These are phyloP conservation scores for Aspergillus phoenicis DNA, from an alignment of 2,329 filamentous ascomycete species.

Conservation along the genomic window DNA sequence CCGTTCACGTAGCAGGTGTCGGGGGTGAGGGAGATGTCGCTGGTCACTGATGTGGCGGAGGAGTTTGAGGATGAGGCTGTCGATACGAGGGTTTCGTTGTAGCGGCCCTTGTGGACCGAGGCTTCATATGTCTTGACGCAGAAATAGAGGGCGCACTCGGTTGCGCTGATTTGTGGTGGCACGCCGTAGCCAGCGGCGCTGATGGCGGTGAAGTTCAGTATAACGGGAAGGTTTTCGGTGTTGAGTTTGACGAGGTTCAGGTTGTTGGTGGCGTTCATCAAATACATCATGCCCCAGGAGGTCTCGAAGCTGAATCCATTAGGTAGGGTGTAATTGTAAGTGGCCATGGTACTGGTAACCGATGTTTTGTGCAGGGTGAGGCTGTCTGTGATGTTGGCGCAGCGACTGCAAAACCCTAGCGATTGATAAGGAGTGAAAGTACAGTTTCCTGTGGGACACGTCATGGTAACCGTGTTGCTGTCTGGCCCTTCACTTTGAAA, in stretches of 20 bases:
- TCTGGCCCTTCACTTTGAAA: conserved; percentile 24
- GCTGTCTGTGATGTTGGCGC: conserved; percentile 24
- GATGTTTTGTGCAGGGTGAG: conserved; percentile 9
- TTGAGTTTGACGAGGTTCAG: conserved; percentile 20
- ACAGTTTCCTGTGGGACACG: conserved; percentile 39
- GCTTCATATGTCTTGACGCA: conserved; percentile 28
- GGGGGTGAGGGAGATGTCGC: conserved; percentile 17
- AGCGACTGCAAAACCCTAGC: conserved; percentile 32
- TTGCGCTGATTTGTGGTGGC: conserved; percentile 21
- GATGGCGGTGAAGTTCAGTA: conserved; percentile 29
- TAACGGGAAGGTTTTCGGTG: conserved; percentile 12
- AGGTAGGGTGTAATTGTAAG: conserved; percentile 24
- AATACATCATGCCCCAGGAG: conserved; percentile 15
- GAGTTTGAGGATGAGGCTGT: conserved; percentile 18
- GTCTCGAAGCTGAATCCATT: conserved; percentile 24
- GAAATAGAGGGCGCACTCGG: conserved; percentile 29
- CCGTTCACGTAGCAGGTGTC: conserved; percentile 28
- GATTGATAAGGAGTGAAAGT: conserved; percentile 35
- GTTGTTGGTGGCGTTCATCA: conserved; percentile 25
- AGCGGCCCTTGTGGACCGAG: conserved; percentile 19
- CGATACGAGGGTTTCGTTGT: conserved; percentile 19
- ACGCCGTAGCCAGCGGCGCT: conserved; percentile 20
- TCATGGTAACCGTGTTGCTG: conserved; percentile 23
- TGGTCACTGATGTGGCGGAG: conserved; percentile 4
- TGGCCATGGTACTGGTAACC: not conserved